Evolutionary conservation across 306 rosid genomes (phyloP).

Genomic region (Quercus ilex): DNA sequence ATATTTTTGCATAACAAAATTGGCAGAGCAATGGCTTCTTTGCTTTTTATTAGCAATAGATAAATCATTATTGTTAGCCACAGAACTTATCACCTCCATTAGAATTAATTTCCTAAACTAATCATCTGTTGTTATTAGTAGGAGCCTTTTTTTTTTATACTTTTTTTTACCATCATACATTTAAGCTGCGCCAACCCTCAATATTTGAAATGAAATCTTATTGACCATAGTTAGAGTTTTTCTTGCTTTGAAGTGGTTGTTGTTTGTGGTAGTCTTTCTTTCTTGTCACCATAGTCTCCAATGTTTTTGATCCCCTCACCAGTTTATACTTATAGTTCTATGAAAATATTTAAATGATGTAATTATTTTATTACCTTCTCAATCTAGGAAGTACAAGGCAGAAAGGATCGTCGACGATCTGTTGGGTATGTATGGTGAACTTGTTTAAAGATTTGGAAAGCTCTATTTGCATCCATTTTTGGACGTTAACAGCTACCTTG

Average conservation of each 20-base stretch:
- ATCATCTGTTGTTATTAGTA: background rate
- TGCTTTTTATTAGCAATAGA: background rate
- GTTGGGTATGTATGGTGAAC: conserved; percentile 55
- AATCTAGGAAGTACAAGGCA: conserved; percentile 47
- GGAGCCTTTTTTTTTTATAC: background rate
- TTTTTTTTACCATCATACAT: background rate
- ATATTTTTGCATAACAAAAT: background rate
- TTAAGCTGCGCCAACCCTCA: background rate
- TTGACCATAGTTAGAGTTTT: background rate
- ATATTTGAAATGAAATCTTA: background rate
- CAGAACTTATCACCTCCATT: background rate
- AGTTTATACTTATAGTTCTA: background rate
- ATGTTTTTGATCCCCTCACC: conserved; percentile 1
- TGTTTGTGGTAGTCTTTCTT: conserved; percentile 12
- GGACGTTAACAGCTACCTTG: conserved; percentile 9
- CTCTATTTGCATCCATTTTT: conserved; percentile 3
- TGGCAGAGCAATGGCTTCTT: background rate
- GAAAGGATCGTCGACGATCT: conserved; percentile 40
- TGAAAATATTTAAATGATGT: conserved; percentile 11
- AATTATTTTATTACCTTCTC: conserved; percentile 17
- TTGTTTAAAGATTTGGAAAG: conserved; percentile 6
- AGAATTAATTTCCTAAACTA: background rate
- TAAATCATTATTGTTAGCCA: background rate
- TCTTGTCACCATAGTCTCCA: background rate
- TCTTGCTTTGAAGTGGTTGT: conserved; percentile 7